Evolutionary conservation across 2,329 filamentous ascomycete species (phyloP).

Genomic region (Fonsecaea pugnacius): DNA sequence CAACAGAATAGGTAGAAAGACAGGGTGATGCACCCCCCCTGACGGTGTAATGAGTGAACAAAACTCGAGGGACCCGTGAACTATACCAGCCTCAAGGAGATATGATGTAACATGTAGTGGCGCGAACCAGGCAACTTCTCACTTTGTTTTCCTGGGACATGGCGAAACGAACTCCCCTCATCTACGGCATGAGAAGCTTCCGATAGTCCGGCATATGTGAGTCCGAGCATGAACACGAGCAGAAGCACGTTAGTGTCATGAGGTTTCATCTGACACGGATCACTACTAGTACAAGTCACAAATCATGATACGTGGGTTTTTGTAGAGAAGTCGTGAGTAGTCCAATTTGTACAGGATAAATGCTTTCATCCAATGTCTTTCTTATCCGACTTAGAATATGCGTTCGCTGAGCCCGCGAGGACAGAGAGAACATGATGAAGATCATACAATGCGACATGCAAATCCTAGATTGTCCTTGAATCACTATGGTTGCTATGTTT

Average conservation of each 20-base stretch:
- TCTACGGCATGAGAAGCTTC: conserved; percentile 5
- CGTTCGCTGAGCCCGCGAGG: neutral
- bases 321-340: neutral
- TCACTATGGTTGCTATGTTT: neutral
- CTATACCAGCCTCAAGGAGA: neutral
- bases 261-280: conserved; percentile 1
- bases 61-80: neutral
- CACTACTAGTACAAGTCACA: neutral
- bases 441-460: neutral
- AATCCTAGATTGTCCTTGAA: conserved; percentile 4
- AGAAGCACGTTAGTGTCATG: neutral
- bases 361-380: conserved; percentile 5
- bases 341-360: neutral
- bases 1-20: neutral
- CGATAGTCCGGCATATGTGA: neutral
- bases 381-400: neutral
- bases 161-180: neutral
- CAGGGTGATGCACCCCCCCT: neutral
- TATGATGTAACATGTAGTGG: conserved; percentile 3
- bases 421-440: neutral
- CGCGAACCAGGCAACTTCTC: neutral
- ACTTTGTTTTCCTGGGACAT: neutral
- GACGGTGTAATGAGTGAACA: conserved; percentile 3
- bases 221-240: neutral
- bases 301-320: neutral